Base-by-base conservation (phyloP, 805 yeast genomes). In the Candida glaebosa region DNA sequence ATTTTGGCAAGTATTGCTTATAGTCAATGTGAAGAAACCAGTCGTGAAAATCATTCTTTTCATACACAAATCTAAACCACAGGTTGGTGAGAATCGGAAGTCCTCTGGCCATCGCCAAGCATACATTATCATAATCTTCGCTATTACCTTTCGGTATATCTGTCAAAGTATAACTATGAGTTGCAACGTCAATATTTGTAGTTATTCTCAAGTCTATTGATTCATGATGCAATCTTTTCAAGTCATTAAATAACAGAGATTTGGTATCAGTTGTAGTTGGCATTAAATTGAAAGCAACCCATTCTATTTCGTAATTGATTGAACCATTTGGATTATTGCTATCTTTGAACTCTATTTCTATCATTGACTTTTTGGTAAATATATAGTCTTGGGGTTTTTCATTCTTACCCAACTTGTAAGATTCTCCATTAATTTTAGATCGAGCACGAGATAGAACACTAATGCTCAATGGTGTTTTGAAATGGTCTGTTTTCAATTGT, bases 391-490 rank as follows among this genome's bases (percentile, higher is more conserved):
- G 22, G 3, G 37, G 35, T 5, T 24, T 31, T 18, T 48, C 42
- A 19, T 40, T 41, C 33, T 50, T 50, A 2, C 37, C 28, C 5
- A 62, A 49, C 37, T 56, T 60, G 42, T 50, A 50, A 8, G 48
- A 33, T 8, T 40, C 40, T 2, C 58, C 64, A 43, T 64, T 59
- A 36, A 65, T 54, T n/a, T 47, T 51, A 4, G 63, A 54, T 28
- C 59, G 53, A 16, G 67, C 63, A 10, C 64, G 50, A 1, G 69
- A 58, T 20, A 62, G 53, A 18, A 64, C 51, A 8, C 43, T 44
- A 17, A 61, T 47, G 4, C 38, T 28, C 7, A 65, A 38, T 14
- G 54, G 51, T 1, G 63, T 54, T 10, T 37, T 43, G 9, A 30
- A 26, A 3, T 31, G 37, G 7, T 31, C 26, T 12, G 38, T 38